Conservation (phyloP, 2,329 filamentous ascomycete genomes). For the Curvularia verruculosa region DNA sequence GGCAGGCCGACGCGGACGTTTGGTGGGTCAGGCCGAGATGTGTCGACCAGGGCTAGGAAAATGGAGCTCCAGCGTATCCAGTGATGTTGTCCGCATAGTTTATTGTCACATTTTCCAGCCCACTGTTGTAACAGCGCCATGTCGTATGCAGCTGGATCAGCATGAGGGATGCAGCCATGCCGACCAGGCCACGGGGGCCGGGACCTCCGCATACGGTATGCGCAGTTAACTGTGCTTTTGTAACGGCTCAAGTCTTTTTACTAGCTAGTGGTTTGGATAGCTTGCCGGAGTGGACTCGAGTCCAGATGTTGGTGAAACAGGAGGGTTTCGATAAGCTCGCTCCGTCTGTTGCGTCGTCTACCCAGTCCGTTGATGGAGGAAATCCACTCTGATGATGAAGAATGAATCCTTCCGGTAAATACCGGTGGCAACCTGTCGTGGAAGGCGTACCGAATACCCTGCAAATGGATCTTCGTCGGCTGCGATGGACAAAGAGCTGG, state of each 20-base stretch:
- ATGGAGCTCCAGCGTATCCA: slow-evolving; percentile 24
- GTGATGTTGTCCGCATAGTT: slow-evolving; percentile 22
- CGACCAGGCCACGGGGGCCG: slow-evolving; percentile 28
- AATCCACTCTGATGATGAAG: neutral
- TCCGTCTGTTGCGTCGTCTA: slow-evolving; percentile 10
- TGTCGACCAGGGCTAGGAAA: slow-evolving; percentile 25
- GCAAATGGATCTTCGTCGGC: slow-evolving; percentile 31
- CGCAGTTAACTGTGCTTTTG: slow-evolving; percentile 23
- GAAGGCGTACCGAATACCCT: slow-evolving; percentile 28
- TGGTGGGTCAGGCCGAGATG: slow-evolving; percentile 31
- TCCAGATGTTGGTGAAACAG: slow-evolving; percentile 25
- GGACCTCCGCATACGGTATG: slow-evolving; percentile 27
- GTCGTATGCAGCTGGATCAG: slow-evolving; percentile 21
- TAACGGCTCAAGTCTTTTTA: slow-evolving; percentile 16
- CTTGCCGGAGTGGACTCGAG: slow-evolving; percentile 26
- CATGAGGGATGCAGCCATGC: slow-evolving; percentile 21
- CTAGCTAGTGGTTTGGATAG: slow-evolving; percentile 15
- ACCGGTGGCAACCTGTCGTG: slow-evolving; percentile 12
- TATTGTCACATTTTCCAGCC: slow-evolving; percentile 19
- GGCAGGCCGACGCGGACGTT: slow-evolving; percentile 42
- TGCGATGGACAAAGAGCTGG: slow-evolving; percentile 17
- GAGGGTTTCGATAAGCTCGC: slow-evolving; percentile 15
- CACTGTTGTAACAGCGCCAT: slow-evolving; percentile 15
- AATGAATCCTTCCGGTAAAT: slow-evolving; percentile 6
- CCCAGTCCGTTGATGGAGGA: neutral